Base-by-base conservation (phyloP, 345 rosid genomes). In the Cardamine occulta region DNA sequence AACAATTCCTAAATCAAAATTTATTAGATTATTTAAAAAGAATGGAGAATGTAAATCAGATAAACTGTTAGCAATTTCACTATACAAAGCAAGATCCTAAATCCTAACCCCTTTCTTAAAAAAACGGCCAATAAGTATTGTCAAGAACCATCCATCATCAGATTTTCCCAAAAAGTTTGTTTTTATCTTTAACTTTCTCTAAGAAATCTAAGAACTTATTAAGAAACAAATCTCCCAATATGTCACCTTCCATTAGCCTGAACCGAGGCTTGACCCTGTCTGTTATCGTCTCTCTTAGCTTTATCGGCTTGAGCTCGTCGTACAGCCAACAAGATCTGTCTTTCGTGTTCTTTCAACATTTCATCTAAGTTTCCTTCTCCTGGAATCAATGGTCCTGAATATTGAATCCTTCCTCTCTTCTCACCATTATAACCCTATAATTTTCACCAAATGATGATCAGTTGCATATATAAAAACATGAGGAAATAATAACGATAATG, bases 331-430 rank as follows among this genome's bases (percentile, higher is more conserved):
- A 85, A 91, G 67, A 95, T 92, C 69, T 81, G 88, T 66, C 84
- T 86, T 80, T 94, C 99, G 2, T 94, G 99, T 78, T 92, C 91
- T 80, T 88, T 94, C 57, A 94, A 92, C 96, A 94, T 92, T 66
- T 92, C 97, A 26, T 92, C 99, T 0, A 94, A 72, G 85, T 92
- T 85, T 44, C 90, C 92, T 68, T 88, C 92, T 7, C 79, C 66
- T 37, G 88, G 85, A 63, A 90, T 29, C 88, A 94, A 79, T 5
- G 97, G 93, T 80, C 99, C 99, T 23, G 97, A 94, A 78, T 83
- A 86, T 45, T 91, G 92, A 10, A 92, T 82, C 65, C 81, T 85
- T n/a, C 77, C 82, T 78, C 82, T 83, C 83, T 82, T 86, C 17
- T 56, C 63, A 44, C 70, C 68, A 69, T 71, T 66, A 76, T 67